Evolutionary conservation across 164 flowering plant species (phyloP).

Genomic region (Aristolochia contorta): DNA sequence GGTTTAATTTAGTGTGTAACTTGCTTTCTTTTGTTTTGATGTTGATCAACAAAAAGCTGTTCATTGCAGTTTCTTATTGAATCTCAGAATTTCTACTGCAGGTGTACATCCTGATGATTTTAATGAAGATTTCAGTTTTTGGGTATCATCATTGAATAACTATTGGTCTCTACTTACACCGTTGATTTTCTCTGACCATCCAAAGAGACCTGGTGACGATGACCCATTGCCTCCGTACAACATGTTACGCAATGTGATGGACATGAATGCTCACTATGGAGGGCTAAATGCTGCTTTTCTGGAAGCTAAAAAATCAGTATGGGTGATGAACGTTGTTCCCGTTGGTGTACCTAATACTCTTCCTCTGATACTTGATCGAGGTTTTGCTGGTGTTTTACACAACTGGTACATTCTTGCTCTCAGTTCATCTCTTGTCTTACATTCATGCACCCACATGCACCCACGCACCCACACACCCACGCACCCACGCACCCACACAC

Average conservation of each 20-base stretch:
- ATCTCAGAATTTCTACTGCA: slow-evolving; percentile 25
- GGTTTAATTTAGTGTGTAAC: neutral
- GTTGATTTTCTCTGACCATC: slow-evolving; percentile 94
- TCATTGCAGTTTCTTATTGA: neutral
- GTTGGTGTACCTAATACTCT: slow-evolving; percentile 51
- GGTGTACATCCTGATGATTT: slow-evolving; percentile 71
- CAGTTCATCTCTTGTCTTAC: too few species aligned
- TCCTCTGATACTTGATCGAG: slow-evolving; percentile 76
- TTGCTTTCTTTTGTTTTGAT: neutral
- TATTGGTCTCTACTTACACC: slow-evolving; percentile 98
- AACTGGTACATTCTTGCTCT: slow-evolving; percentile 51
- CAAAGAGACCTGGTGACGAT: slow-evolving; percentile 97
- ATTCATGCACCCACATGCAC: too few species aligned
- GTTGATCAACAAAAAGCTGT: neutral
- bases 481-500: too few species aligned
- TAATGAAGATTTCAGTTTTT: slow-evolving; percentile 48
- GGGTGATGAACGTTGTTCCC: slow-evolving; percentile 99
- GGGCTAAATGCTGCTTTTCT: slow-evolving; percentile 80
- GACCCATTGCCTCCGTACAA: slow-evolving; percentile 94
- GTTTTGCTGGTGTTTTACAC: slow-evolving; percentile 83
- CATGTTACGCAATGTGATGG: slow-evolving; percentile 96
- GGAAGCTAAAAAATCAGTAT: slow-evolving; percentile 64
- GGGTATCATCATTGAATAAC: slow-evolving; percentile 63
- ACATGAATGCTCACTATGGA: slow-evolving; percentile 93
- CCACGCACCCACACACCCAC: too few species aligned